Conservation (phyloP, 2,329 filamentous ascomycete species). For the Pseudopyrenochaeta lycopersici region DNA sequence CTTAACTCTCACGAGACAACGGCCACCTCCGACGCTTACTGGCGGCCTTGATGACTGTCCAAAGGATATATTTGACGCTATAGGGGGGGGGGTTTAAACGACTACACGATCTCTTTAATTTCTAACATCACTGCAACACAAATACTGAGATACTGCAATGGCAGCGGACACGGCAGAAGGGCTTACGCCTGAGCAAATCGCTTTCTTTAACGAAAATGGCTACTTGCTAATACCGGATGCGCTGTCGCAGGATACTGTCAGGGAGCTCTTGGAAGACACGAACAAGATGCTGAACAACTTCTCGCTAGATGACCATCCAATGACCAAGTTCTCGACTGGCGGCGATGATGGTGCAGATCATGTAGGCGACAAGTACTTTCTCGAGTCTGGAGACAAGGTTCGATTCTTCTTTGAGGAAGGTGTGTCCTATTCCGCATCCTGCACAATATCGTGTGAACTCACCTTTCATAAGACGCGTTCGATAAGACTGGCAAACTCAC, state of each 20-base stretch:
- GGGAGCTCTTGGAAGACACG: constrained; percentile 77
- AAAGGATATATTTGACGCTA: background rate
- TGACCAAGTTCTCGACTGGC: constrained; percentile 93
- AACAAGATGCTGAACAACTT: constrained; percentile 77
- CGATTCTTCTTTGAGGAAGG: constrained; percentile 96
- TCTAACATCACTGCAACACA: background rate
- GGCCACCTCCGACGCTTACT: constrained; percentile 34
- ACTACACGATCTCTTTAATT: background rate
- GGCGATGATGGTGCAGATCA: constrained; percentile 72
- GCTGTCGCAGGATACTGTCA: constrained; percentile 71
- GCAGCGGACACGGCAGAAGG: constrained; percentile 51
- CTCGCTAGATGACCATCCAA: constrained; percentile 82
- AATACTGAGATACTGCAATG: constrained; percentile 17
- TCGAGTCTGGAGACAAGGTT: constrained; percentile 87
- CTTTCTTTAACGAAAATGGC: constrained; percentile 80
- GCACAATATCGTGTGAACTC: background rate
- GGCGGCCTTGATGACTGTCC: background rate
- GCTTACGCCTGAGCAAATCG: constrained; percentile 76
- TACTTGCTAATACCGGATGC: constrained; percentile 88
- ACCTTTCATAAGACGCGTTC: constrained; percentile 72
- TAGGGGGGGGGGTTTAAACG: no score
- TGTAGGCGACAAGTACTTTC: constrained; percentile 94
- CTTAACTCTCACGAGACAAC: constrained; percentile 14
- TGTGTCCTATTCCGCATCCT: constrained; percentile 22
- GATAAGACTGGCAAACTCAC: constrained; percentile 68